A percentile compares a stretch with the other conserved stretches of the same genome.
phyloP scores from a whole-genome alignment of 768 basidiomycete genomes.

The Suillus tomentosus region DNA sequence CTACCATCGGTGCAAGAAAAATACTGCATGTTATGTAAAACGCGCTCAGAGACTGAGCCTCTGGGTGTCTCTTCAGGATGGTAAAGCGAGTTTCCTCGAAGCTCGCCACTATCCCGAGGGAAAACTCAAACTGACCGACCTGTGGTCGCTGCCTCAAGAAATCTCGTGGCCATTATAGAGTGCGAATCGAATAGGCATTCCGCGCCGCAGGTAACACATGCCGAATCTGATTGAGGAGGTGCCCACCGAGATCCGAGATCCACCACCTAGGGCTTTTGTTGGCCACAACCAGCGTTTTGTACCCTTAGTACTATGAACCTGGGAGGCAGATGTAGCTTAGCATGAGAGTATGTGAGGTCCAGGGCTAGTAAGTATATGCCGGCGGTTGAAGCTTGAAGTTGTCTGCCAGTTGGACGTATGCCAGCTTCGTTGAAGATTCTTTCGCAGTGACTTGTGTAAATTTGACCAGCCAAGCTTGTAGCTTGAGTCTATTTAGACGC shows the following conservation, averaged over 20 bases:
- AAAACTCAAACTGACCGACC: background rate
- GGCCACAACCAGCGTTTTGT: background rate
- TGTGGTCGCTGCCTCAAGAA: background rate
- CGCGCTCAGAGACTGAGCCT: background rate
- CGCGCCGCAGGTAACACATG: background rate
- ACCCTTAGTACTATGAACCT: background rate
- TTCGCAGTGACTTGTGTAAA: background rate
- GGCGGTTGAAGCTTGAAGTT: background rate
- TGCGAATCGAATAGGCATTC: background rate
- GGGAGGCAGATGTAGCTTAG: background rate
- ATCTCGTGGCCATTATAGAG: background rate
- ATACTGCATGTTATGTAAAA: background rate
- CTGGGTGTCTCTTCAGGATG: background rate
- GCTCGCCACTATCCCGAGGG: background rate
- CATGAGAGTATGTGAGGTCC: background rate
- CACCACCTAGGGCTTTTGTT: background rate
- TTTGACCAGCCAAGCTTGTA: background rate
- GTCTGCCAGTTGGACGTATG: background rate
- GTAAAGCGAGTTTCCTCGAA: background rate
- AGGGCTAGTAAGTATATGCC: background rate
- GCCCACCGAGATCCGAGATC: background rate
- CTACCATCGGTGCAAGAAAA: background rate
- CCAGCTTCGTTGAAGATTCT: background rate
- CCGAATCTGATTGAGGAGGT: background rate
- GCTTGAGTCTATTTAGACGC: background rate